Percentiles rank a stretch among this genome's conserved stretches.
These are phyloP conservation scores for Volvox carteri DNA, from an alignment of 163 green algal genomes.

Conservation along the genomic window DNA sequence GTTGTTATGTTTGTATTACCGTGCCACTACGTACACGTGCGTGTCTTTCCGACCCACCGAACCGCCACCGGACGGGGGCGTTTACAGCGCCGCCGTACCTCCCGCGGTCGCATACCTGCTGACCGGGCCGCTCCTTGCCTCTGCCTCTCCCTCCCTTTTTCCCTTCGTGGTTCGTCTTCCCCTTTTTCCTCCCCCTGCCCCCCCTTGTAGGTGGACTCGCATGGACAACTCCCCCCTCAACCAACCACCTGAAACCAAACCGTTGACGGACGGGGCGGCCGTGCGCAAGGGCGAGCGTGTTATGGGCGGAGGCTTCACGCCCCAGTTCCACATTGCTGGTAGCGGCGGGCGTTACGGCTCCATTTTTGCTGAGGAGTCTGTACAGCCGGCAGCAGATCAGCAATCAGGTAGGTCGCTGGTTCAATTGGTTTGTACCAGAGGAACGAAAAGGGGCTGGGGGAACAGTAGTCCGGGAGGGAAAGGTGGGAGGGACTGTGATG, in stretches of 20 bases:
- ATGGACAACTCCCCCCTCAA: constrained; percentile 46
- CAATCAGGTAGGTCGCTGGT: not conserved
- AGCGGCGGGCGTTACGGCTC: constrained; percentile 35
- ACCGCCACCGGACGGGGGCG: too few species aligned
- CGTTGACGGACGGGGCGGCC: not conserved
- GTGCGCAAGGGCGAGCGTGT: constrained; percentile 48
- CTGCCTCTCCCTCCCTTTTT: too few species aligned
- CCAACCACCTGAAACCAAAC: constrained; percentile 1
- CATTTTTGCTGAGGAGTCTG: constrained; percentile 17
- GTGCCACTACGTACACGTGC: too few species aligned
- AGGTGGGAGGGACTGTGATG: not conserved
- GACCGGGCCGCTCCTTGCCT: too few species aligned
- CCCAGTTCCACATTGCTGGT: constrained; percentile 28
- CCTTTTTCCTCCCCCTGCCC: not conserved
- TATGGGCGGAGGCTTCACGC: constrained; percentile 51
- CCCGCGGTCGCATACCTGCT: too few species aligned
- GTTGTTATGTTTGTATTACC: too few species aligned
- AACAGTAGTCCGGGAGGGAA: not conserved
- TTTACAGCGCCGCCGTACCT: too few species aligned
- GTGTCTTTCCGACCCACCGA: too few species aligned
- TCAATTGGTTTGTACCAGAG: not conserved
- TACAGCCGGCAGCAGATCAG: constrained; percentile 26
- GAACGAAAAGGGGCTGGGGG: too few species aligned
- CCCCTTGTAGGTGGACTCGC: constrained; percentile 25
- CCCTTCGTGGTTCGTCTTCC: too few species aligned